Evolutionary conservation across 345 rosid genomes (phyloP), one percentile per base, ranked within the genome.

Genomic region (Euphorbia tirucalli): DNA sequence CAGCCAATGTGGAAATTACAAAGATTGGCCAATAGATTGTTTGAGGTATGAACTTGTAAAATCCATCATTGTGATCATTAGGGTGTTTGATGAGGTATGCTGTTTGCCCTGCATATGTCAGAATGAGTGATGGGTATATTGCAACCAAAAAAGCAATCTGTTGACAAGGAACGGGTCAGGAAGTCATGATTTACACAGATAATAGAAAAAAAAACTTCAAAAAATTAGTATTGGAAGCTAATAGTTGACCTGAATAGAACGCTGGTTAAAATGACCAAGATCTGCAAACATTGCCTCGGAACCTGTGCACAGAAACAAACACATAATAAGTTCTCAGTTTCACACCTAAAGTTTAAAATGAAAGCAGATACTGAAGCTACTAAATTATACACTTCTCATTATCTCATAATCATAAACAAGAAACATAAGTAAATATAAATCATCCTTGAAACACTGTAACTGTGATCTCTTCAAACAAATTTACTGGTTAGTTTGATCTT

Each of bases 101-200:
- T 48, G 96, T 90, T 83, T 91, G 97, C 58, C 98, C 98, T 3
- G 92, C 93, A 75, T 89, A 93, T 48, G 98, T 91, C 70, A 93
- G 79, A 66, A 93, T 81, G 65, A 91, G 84, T 7, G 97, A 91
- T 2, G 98, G 98, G 74, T 91, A 93, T 55, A 93, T 91, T 1
- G 89, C 80, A 67, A 78, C 83, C 30, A 91, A 59, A 71, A 89
- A 93, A 39, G 97, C 96, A 1, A 87, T 84, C 90, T 89, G 91
- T 68, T 6, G 56, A 67, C 5, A 68, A 75, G 71, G 63, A 75
- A 63, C 35, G 21, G 25, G 48, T 64, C 31, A 62, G 73, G 65
- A 74, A 70, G 66, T 30, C 61, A 70, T 58, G 41, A 4, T 27
- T 32, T 21, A 21, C 8, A 11, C 2, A 69, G 11, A 56, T n/a